Percentiles rank a stretch among this genome's conserved stretches.
Conservation (phyloP, 345 rosid genomes). For the Combretum micranthum region DNA sequence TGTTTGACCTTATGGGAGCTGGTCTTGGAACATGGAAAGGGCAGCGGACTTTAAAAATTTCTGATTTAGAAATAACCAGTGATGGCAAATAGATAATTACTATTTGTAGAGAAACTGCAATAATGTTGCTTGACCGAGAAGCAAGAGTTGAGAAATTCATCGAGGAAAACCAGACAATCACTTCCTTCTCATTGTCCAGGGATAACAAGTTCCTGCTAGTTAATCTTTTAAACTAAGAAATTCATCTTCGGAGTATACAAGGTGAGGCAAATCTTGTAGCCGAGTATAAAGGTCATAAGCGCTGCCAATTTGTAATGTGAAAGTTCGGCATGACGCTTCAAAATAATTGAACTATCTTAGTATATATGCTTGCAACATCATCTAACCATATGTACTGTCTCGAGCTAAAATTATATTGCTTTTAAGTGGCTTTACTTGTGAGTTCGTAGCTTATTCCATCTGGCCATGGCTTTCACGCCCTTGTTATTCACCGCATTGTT, state of each 20-base stretch:
- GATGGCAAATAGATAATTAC: constrained; percentile 47
- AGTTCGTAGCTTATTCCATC: too few relatives aligned
- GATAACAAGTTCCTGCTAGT: constrained; percentile 50
- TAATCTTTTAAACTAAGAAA: constrained; percentile 56
- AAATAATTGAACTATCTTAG: too few relatives aligned
- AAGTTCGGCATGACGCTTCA: too few relatives aligned
- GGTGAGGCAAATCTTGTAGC: constrained; percentile 39
- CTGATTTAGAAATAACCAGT: constrained; percentile 50
- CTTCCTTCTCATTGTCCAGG: constrained; percentile 50
- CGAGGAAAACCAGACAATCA: constrained; percentile 46
- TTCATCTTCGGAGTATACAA: constrained; percentile 54
- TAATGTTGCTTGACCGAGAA: constrained; percentile 44
- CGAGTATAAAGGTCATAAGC: constrained; percentile 52
- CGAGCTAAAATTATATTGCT: too few relatives aligned
- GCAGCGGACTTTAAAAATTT: constrained; percentile 34
- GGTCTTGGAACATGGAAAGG: constrained; percentile 53
- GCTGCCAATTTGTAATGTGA: constrained; percentile 52
- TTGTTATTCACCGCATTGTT: too few relatives aligned
- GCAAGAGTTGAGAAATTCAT: constrained; percentile 36
- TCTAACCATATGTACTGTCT: too few relatives aligned
- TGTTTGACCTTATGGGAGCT: constrained; percentile 54
- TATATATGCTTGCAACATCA: too few relatives aligned
- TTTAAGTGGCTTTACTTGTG: too few relatives aligned
- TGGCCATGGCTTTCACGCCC: too few relatives aligned
- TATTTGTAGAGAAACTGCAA: constrained; percentile 39